Base-by-base conservation (phyloP, 306 rosid species). In the Trifolium fragiferum region DNA sequence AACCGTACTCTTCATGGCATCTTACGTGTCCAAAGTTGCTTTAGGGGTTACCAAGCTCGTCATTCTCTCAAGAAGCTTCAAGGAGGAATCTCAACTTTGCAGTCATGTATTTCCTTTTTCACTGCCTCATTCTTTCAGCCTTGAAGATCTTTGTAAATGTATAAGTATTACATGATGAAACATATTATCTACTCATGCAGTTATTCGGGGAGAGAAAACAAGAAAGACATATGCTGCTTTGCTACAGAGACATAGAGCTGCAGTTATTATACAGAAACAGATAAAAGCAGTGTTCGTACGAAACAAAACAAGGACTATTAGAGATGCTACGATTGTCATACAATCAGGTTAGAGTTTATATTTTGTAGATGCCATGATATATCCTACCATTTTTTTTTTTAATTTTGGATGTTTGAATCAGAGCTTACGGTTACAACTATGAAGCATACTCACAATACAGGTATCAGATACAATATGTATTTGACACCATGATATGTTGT, bases 21-120 rank as follows among this genome's bases (percentile, higher is more conserved):
- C 76, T 84, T 93, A 75, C 89, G 92, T 20, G 96, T 93, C 63
- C 98, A 93, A 84, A 93, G 96, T 89, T 93, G 93, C 84, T 93
- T 89, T 74, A 91, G 98, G 87, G 98, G 98, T 67, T 82, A 93
- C 86, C 96, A 66, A 66, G 96, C 85, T 75, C 92, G 96, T n/a
- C 63, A 84, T 66, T 80, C 87, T 70, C 87, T 82, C 41, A 88
- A 75, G 82, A 87, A 89, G 77, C 86, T 91, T 49, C 81, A 23
- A 66, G 81, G 84, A 69, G 93, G 90, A 83, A 88, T 93, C 68
- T 58, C 82, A 65, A 73, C 82, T 10, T 89, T 93, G 84, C 98
- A 93, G 75, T 89, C 98, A 87, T 86, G 98, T 93, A 93, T 69
- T 66, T 75, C n/a, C 44, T 12, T 75, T 67, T 64, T 25, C 41